Evolutionary conservation across 805 yeast genomes (phyloP).

Genomic region (Candida vartiovaarae): DNA sequence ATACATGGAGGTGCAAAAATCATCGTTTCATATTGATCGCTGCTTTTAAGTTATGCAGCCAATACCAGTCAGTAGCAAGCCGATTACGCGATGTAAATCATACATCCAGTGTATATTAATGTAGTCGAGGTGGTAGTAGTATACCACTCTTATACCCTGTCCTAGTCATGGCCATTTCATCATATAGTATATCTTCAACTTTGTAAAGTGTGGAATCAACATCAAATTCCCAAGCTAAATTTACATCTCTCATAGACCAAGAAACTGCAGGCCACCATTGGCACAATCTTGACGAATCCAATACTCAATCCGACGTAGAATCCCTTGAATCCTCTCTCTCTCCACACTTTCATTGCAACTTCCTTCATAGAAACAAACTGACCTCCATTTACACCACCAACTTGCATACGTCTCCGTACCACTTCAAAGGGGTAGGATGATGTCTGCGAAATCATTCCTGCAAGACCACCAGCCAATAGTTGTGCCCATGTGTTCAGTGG

Average conservation of each 20-base stretch:
- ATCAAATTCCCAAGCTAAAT: conserved; percentile 40
- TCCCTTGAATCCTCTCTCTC: conserved; percentile 77
- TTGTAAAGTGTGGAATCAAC: no score
- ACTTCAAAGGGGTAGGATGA: conserved; percentile 97
- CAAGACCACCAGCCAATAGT: conserved; percentile 88
- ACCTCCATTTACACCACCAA: conserved; percentile 67
- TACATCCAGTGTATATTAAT: no score
- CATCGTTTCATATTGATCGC: no score
- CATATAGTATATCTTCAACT: no score
- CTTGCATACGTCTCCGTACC: conserved; percentile 91
- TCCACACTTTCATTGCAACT: conserved; percentile 54
- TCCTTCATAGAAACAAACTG: conserved; percentile 44
- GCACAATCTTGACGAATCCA: conserved; percentile 91
- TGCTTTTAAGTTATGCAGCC: no score
- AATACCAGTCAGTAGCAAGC: no score
- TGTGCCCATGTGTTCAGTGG: conserved; percentile 92
- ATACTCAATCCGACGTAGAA: conserved; percentile 92
- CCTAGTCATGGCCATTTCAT: no score
- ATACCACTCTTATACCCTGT: no score
- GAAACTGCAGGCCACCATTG: conserved; percentile 96
- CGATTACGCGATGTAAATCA: no score
- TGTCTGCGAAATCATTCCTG: conserved; percentile 92
- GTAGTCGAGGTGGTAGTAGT: no score
- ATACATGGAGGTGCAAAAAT: no score
- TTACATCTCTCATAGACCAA: conserved; percentile 89